Evolutionary conservation across 2,329 filamentous ascomycete genomes (phyloP).

Genomic region (Zymoseptoria ardabiliae): DNA sequence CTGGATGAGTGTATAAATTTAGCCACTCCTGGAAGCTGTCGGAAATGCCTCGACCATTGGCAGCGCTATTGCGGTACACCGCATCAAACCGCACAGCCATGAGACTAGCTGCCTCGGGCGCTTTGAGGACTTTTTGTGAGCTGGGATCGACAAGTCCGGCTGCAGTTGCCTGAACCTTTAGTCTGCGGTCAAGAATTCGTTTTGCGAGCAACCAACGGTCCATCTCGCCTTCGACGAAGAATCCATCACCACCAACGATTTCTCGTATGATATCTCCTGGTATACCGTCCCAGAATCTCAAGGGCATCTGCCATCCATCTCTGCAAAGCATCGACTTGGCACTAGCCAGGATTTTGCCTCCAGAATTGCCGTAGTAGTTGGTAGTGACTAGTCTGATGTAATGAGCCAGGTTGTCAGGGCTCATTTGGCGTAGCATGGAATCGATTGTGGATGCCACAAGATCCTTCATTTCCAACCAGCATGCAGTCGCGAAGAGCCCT

Average conservation of each 20-base stretch:
- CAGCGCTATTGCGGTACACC: constrained; percentile 40
- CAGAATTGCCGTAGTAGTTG: constrained; percentile 50
- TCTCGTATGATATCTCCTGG: constrained; percentile 52
- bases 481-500: constrained; percentile 49
- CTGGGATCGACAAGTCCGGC: constrained; percentile 41
- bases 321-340: constrained; percentile 53
- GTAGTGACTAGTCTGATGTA: constrained; percentile 48
- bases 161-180: constrained; percentile 42
- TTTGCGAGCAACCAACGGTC: constrained; percentile 50
- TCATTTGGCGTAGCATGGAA: constrained; percentile 49
- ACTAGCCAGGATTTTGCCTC: constrained; percentile 48
- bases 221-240: constrained; percentile 52
- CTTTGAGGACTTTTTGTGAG: constrained; percentile 38
- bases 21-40: constrained; percentile 44
- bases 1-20: constrained; percentile 45
- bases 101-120: constrained; percentile 41
- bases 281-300: constrained; percentile 50
- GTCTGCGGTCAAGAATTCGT: constrained; percentile 45
- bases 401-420: constrained; percentile 40
- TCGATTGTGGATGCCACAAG: constrained; percentile 48
- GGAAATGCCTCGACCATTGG: constrained; percentile 32
- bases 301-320: constrained; percentile 50
- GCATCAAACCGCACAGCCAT: constrained; percentile 48
- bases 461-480: constrained; percentile 53
- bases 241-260: constrained; percentile 52